Evolutionary conservation across 176 grass and related monocot species (phyloP).

Genomic region (Coix lacrymajobi): DNA sequence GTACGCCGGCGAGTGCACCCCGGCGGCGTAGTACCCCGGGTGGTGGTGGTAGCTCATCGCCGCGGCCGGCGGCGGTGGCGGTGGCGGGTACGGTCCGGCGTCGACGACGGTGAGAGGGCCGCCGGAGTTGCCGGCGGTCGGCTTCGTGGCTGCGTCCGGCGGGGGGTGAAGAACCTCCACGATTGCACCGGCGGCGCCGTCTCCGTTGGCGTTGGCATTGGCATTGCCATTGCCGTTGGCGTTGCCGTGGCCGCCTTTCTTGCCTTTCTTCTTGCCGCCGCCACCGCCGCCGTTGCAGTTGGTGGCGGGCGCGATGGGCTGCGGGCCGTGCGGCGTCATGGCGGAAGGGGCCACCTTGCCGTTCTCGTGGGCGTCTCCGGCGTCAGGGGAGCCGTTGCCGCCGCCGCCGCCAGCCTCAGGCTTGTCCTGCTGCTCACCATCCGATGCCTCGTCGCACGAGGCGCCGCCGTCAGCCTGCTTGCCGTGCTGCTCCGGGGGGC

Average conservation of each 20-base stretch:
- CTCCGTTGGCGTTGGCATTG: not conserved
- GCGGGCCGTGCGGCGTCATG: conserved; percentile 35
- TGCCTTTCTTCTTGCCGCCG: conserved; percentile 60
- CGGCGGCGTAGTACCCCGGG: conserved; percentile 28
- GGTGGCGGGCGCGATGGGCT: not conserved
- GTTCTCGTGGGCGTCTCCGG: conserved; percentile 11
- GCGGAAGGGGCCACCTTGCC: not conserved
- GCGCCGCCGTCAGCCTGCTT: not conserved
- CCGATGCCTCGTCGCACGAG: conserved; percentile 37
- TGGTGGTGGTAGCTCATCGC: conserved; percentile 32
- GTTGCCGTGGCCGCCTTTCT: conserved; percentile 34
- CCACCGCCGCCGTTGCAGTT: not conserved
- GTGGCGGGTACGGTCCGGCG: not conserved
- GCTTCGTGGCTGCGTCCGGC: conserved; percentile 19
- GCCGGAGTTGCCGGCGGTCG: not conserved
- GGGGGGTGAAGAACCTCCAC: not conserved
- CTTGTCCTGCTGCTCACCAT: conserved; percentile 30
- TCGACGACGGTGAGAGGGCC: not conserved
- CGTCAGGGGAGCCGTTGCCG: not conserved
- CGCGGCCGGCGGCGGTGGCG: not conserved
- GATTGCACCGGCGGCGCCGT: conserved; percentile 16
- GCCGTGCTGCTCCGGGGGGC: conserved; percentile 22
- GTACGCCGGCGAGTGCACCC: conserved; percentile 41
- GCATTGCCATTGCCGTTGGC: not conserved
- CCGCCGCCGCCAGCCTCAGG: conserved; percentile 20